Conservation (phyloP, 2,329 filamentous ascomycete species). For the Nemania bipapillata region DNA sequence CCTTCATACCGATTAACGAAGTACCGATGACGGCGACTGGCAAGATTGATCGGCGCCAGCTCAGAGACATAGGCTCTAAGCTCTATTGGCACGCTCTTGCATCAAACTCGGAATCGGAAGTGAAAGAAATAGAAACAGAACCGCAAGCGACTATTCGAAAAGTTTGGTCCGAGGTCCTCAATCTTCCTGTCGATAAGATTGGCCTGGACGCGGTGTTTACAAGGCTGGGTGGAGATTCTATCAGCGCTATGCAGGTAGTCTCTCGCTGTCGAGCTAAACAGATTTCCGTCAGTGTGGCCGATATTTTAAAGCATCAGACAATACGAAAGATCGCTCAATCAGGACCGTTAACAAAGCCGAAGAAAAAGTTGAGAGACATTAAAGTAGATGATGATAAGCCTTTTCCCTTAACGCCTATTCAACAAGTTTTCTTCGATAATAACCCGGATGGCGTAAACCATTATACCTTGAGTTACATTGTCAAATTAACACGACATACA, state of each 20-base stretch:
- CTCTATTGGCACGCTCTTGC: too few species aligned
- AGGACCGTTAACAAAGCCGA: background rate
- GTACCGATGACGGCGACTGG: slow-evolving; percentile 12
- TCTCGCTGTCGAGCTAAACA: background rate
- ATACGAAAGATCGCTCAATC: background rate
- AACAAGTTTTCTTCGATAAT: slow-evolving; percentile 10
- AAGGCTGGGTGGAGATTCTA: background rate
- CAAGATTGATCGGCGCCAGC: slow-evolving; percentile 15
- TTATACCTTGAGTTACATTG: slow-evolving; percentile 12
- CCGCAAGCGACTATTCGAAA: background rate
- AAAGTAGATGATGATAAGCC: background rate
- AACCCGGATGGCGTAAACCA: background rate
- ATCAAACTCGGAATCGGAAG: too few species aligned
- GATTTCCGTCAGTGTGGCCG: background rate
- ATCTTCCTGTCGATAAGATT: background rate
- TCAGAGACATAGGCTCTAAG: background rate
- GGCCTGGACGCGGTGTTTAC: background rate
- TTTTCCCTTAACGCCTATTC: slow-evolving; percentile 9
- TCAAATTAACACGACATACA: background rate
- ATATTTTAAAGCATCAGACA: background rate
- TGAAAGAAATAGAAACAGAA: too few species aligned
- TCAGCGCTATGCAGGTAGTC: slow-evolving; percentile 9
- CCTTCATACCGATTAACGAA: slow-evolving; percentile 1
- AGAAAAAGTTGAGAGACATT: background rate
- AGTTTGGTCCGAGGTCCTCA: slow-evolving; percentile 2